Percentiles rank a stretch among this genome's conserved stretches.
phyloP scores from a whole-genome alignment of 495 filamentous ascomycete species.

The Cercophora newfieldiana region DNA sequence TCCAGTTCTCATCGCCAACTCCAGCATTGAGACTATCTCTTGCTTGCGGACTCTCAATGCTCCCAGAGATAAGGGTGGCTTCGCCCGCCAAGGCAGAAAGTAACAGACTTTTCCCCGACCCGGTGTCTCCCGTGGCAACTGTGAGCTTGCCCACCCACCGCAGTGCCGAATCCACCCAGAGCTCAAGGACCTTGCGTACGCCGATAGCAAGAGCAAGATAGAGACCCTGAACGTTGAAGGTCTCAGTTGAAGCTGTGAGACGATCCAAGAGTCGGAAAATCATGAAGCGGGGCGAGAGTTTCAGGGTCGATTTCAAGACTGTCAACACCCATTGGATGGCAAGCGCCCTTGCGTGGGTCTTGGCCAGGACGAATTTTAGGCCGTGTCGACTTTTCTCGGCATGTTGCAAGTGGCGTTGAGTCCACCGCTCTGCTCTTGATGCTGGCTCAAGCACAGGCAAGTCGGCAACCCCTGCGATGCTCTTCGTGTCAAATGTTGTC shows the following conservation, averaged over 20 bases:
- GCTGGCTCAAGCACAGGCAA: background rate
- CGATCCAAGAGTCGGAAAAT: background rate
- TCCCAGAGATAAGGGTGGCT: background rate
- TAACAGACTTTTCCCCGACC: background rate
- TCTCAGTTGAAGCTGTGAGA: background rate
- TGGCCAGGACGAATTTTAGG: background rate
- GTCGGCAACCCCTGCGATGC: background rate
- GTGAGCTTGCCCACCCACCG: background rate
- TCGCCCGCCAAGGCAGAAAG: background rate
- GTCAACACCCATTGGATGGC: background rate
- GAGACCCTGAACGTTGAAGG: background rate
- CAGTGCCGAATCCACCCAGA: background rate
- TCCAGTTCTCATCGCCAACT: conserved; percentile 47
- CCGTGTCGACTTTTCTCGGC: background rate
- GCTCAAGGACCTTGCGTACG: background rate
- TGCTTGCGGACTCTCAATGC: background rate
- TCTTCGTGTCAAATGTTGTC: background rate
- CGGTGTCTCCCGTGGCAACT: background rate
- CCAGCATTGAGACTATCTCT: background rate
- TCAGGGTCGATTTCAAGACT: background rate
- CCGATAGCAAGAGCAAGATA: background rate
- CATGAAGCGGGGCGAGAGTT: background rate
- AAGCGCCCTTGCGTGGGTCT: background rate
- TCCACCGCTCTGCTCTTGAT: background rate
- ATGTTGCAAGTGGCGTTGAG: background rate